Base-by-base conservation (phyloP, 2,329 filamentous ascomycete species). In the Arthrobotrys conoides region DNA sequence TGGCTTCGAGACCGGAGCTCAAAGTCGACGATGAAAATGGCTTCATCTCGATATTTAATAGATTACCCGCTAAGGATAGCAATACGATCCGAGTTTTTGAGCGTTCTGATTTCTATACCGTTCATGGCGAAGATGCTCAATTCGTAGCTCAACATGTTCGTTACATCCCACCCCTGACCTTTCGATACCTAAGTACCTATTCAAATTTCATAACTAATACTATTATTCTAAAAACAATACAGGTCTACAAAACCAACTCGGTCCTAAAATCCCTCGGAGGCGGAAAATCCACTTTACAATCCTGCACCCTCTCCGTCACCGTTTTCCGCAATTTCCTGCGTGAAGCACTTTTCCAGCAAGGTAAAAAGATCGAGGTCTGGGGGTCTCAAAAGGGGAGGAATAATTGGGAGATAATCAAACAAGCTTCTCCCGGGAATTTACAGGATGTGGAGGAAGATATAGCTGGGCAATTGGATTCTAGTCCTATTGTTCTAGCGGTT, bases 391-490 rank as follows among this genome's bases (percentile, higher is more conserved):
- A 88, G 18, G 90, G 92, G 5, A 91, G 93, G 48, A 96, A 93
- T 88, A 93, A 93, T 83, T 99, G 96, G 95, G 96, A 96, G 83
- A 87, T 97, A 79, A 88, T 88, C 77, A 98, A 98, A 85, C 92
- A 96, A 84, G 94, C 96, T 4, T 98, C 95, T 4, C 96, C 96
- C 0, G 96, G 96, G 27, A 99, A 99, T 84, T 86, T 99, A 24
- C 96, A 99, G 84, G 95, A 97, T 83, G 92, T 99, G 22, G 96
- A 99, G 84, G 96, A 99, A 69, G 96, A 99, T 80, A 88, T 99
- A 0, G 95, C 94, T 10, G 89, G 92, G 44, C 91, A 94, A 81
- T 90, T 97, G 69, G 94, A 97, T 81, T 91, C 92, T 1, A 93
- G 96, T 0, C 96, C 96, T 16, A 96, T 98, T 84, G 97, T 99